A percentile compares a stretch with the other conserved stretches of the same genome.
Conservation (phyloP, 345 rosid genomes). For the Eucalyptus globulus region DNA sequence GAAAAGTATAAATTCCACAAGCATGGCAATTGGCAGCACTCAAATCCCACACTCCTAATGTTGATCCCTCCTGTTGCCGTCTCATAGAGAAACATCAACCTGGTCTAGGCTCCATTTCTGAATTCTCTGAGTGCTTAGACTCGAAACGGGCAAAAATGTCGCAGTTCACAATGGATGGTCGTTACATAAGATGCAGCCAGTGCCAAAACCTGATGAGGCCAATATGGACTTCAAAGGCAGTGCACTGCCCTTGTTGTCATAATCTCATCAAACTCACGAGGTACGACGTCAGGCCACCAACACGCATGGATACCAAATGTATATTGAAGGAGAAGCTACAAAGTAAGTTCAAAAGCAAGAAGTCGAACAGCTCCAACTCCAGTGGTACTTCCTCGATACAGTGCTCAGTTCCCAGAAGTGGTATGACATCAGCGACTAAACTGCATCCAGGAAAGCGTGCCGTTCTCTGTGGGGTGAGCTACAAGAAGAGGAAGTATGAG, state of each 20-base stretch:
- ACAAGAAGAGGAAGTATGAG: constrained; percentile 18
- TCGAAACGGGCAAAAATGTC: neutral
- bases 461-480: constrained; percentile 35
- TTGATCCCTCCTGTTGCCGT: neutral
- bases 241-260: neutral
- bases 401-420: neutral
- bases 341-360: neutral
- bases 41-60: neutral
- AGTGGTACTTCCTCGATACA: neutral
- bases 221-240: neutral
- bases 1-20: neutral
- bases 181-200: neutral
- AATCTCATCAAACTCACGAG: neutral
- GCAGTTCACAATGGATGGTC: neutral
- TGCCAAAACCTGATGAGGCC: constrained; percentile 1
- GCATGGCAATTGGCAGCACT: neutral
- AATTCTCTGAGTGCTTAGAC: neutral
- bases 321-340: neutral
- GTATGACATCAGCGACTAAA: neutral
- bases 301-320: neutral
- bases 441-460: constrained; percentile 20
- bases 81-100: neutral
- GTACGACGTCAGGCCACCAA: neutral
- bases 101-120: neutral
- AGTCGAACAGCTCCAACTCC: neutral